Base-by-base conservation (phyloP, 352 stramenopile species). In the Phytophthora pseudosyringae region DNA sequence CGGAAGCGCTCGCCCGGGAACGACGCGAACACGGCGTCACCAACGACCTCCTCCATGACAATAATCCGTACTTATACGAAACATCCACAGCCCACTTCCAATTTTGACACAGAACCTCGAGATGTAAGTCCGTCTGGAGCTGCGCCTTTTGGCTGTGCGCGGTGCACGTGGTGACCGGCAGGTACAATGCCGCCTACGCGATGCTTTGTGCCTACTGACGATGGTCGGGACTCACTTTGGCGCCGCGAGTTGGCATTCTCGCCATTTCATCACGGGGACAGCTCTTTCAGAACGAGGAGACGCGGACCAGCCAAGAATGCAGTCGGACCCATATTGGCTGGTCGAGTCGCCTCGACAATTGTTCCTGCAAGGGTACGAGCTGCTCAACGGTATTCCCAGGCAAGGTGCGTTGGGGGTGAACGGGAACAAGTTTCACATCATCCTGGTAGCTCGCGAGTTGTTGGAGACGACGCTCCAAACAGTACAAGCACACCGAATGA, bases 401-500 rank as follows among this genome's bases (percentile, higher is more conserved):
- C 15, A 38, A 50, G 54, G 62, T 21, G 12, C 66, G 16, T 7
- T 67, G 12, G 62, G 70, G 3, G 53, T 79, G 5, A 69, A 75
- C 21, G 60, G 70, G 3, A 49, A 47, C 11, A 60, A 69, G 5
- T 81, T 58, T 16, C 50, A 68, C 35, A 32, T 44, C 0, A 41
- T 76, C 3, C 33, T 75, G 0, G 16, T 69, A 1, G 11, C 13
- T 15, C 60, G 64, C 4, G 60, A 80, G 44, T 7, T 74, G 0
- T 1, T 78, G 4, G 74, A 76, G 46, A 71, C 56, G 3, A 32
- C 31, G 0, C 47, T 82, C 5, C 74, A 82, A n/a, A 67, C 67
- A 18, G 52, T 56, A 1, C 70, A 82, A 45, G 74, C 70, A 4
- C 76, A 73, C 40, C 65, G 57, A 12, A 75, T 80, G 64, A 80